phyloP scores from a whole-genome alignment of 2,329 filamentous ascomycete species.

The Capronia americana region DNA sequence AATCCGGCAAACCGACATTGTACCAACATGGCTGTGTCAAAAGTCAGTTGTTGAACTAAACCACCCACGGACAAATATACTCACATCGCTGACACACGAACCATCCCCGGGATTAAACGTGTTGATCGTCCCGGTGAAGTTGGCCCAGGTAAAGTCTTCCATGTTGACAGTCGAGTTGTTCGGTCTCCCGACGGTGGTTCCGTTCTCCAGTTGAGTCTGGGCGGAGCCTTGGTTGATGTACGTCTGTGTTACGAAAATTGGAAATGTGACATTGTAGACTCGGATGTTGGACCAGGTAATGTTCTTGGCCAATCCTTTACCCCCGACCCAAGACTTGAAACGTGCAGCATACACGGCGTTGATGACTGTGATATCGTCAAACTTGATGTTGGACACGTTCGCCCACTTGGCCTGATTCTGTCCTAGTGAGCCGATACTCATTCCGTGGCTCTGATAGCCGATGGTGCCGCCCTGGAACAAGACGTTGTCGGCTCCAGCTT shows the following conservation, averaged over 20 bases:
- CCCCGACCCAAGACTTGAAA: slow-evolving; percentile 55
- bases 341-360: slow-evolving; percentile 52
- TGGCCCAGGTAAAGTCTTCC: slow-evolving; percentile 52
- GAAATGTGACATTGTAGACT: slow-evolving; percentile 54
- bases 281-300: slow-evolving; percentile 55
- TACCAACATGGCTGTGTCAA: slow-evolving; percentile 51
- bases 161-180: slow-evolving; percentile 52
- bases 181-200: slow-evolving; percentile 40
- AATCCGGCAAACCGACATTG: slow-evolving; percentile 47
- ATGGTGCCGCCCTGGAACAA: slow-evolving; percentile 50
- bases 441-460: slow-evolving; percentile 54
- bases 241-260: slow-evolving; percentile 56
- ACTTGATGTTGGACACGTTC: slow-evolving; percentile 52
- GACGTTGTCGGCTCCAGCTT: slow-evolving; percentile 49
- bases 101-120: slow-evolving; percentile 52
- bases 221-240: slow-evolving; percentile 51
- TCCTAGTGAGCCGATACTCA: slow-evolving; percentile 54
- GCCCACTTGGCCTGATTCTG: slow-evolving; percentile 46
- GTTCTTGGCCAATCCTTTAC: slow-evolving; percentile 52
- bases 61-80: slow-evolving; percentile 1
- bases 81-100: slow-evolving; percentile 48
- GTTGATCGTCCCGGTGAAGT: slow-evolving; percentile 53
- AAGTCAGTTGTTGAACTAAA: not conserved
- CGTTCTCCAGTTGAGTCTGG: slow-evolving; percentile 42
- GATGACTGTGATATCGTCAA: slow-evolving; percentile 52